Conservation (phyloP, 441 rosid species). For the Viola pubescens region DNA sequence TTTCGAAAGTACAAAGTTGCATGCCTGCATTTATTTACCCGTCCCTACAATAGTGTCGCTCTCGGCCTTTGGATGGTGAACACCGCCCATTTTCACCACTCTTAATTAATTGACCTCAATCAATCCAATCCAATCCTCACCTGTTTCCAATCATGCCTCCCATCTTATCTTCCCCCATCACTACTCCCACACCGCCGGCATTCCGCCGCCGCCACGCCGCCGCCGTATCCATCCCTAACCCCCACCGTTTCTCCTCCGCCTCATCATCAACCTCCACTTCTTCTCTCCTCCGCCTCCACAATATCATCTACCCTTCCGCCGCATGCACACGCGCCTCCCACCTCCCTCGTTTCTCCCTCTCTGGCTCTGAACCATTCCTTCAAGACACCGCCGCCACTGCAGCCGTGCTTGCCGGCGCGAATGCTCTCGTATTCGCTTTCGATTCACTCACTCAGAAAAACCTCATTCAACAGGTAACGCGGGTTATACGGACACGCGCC, state of each 20-base stretch:
- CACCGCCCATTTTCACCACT: no score
- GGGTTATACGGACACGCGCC: background rate
- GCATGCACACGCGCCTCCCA: background rate
- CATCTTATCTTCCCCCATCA: background rate
- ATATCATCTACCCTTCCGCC: background rate
- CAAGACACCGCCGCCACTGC: slow-evolving; percentile 68
- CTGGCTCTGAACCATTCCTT: slow-evolving; percentile 24
- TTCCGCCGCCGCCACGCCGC: background rate
- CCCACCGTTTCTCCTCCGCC: background rate
- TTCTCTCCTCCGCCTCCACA: background rate
- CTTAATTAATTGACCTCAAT: no score
- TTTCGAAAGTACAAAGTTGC: no score
- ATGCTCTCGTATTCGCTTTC: slow-evolving; percentile 51
- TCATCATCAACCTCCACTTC: background rate
- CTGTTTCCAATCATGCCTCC: background rate
- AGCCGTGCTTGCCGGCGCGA: slow-evolving; percentile 63
- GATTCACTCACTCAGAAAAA: slow-evolving; percentile 52
- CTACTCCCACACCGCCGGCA: background rate
- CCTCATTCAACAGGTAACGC: slow-evolving; percentile 53
- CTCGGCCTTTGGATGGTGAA: no score
- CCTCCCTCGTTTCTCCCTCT: slow-evolving; percentile 9
- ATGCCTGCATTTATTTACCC: no score
- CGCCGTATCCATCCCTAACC: background rate
- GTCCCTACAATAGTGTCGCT: no score
- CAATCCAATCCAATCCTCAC: no score